These are phyloP conservation scores for Vanrija sp. DNA, from an alignment of 1,284 basidiomycete genomes.

Conservation along the genomic window DNA sequence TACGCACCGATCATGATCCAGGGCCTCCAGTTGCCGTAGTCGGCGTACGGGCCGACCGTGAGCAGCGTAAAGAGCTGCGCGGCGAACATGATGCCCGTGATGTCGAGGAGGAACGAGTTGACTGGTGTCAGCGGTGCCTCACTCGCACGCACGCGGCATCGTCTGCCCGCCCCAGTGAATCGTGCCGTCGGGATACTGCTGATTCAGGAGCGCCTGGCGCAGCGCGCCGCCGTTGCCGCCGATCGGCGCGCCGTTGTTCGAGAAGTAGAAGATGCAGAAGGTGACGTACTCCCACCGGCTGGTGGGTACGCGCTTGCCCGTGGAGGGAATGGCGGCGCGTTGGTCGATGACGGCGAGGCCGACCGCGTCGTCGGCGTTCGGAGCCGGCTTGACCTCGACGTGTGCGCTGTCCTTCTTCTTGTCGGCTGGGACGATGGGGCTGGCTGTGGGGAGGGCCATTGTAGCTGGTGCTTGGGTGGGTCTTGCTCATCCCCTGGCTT, in stretches of 20 bases:
- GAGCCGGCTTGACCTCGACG: too few species aligned
- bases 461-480: too few species aligned
- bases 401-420: too few species aligned
- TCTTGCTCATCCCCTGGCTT: too few species aligned
- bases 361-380: background rate
- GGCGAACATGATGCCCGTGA: slow-evolving; percentile 20
- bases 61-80: slow-evolving; percentile 11
- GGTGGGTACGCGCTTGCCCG: slow-evolving; percentile 7
- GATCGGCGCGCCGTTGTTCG: background rate
- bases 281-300: slow-evolving; percentile 6
- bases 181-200: slow-evolving; percentile 1
- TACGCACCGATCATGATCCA: slow-evolving; percentile 11
- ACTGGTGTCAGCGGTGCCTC: background rate
- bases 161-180: slow-evolving; percentile 1
- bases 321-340: slow-evolving; percentile 1
- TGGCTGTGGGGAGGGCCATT: too few species aligned
- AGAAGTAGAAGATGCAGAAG: slow-evolving; percentile 6
- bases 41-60: slow-evolving; percentile 13
- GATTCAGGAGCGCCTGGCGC: slow-evolving; percentile 1
- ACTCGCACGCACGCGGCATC: background rate
- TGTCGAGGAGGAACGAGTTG: slow-evolving; percentile 18
- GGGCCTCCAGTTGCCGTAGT: slow-evolving; percentile 17
- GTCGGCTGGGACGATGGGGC: too few species aligned
- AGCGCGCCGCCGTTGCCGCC: slow-evolving; percentile 1
- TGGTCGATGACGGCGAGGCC: slow-evolving; percentile 11